Percentiles rank a stretch among this genome's conserved stretches.
Conservation (phyloP, 805 yeast species). For the Saccharomycopsis amapae region DNA sequence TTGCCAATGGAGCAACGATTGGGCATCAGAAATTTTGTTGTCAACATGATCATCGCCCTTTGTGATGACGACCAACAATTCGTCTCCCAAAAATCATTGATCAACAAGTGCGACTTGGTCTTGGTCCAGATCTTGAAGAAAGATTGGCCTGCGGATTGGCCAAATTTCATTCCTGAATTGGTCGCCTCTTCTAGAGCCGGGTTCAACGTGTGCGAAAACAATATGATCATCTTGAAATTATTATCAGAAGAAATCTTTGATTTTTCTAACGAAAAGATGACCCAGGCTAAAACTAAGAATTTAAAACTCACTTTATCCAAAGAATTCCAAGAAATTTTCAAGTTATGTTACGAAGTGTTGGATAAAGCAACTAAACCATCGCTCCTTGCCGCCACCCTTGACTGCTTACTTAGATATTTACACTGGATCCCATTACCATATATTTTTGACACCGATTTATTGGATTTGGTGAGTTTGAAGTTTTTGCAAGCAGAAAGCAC, state of each 20-base stretch:
- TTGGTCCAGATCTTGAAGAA: constrained; percentile 91
- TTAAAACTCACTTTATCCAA: constrained; percentile 78
- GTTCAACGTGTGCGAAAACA: constrained; percentile 93
- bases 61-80: constrained; percentile 77
- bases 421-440: constrained; percentile 93
- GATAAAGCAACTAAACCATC: constrained; percentile 85
- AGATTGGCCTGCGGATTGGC: constrained; percentile 99
- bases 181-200: constrained; percentile 78
- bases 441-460: constrained; percentile 79
- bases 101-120: constrained; percentile 89
- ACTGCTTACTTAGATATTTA: constrained; percentile 73
- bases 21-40: constrained; percentile 91
- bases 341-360: constrained; percentile 86
- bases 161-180: constrained; percentile 89
- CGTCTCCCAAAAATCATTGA: constrained; percentile 66
- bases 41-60: constrained; percentile 85
- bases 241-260: constrained; percentile 95
- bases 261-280: constrained; percentile 91
- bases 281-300: constrained; percentile 85
- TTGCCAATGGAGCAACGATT: constrained; percentile 82
- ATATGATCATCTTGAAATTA: constrained; percentile 84
- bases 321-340: constrained; percentile 90
- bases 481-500: constrained; percentile 74
- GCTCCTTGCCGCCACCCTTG: constrained; percentile 75
- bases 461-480: constrained; percentile 64